These are phyloP conservation scores for Phytophthora quininea DNA, from an alignment of 352 stramenopile species.

Conservation along the genomic window DNA sequence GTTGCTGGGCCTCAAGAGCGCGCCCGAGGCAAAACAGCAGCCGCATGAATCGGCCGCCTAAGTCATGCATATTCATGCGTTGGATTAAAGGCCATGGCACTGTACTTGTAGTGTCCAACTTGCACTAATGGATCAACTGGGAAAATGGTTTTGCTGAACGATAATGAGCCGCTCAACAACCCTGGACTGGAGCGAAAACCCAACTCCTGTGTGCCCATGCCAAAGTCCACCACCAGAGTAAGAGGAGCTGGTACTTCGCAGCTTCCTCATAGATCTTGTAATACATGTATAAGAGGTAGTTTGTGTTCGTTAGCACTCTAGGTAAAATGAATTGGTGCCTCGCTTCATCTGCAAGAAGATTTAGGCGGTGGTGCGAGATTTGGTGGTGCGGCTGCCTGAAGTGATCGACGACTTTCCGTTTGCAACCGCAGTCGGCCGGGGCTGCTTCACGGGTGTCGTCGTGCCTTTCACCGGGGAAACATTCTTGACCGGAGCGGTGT, in stretches of 20 bases:
- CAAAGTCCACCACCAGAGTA: no score
- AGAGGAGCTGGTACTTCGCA: no score
- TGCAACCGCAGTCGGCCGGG: slow-evolving; percentile 13
- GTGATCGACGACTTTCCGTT: neutral
- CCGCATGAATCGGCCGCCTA: slow-evolving; percentile 19
- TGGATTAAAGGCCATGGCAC: slow-evolving; percentile 1
- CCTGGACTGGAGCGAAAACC: neutral
- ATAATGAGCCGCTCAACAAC: neutral
- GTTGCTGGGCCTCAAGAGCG: slow-evolving; percentile 16
- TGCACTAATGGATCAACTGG: slow-evolving; percentile 24
- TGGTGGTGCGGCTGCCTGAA: neutral
- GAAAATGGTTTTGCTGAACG: neutral
- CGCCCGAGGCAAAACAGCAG: slow-evolving; percentile 14
- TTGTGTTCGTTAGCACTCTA: no score
- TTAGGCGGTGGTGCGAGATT: neutral
- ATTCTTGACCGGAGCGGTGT: neutral
- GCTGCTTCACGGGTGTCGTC: neutral
- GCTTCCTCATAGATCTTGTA: no score
- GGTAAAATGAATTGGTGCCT: no score
- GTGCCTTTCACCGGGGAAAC: neutral
- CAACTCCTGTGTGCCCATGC: neutral
- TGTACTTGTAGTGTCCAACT: slow-evolving; percentile 24
- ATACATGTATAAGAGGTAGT: no score
- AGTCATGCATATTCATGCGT: slow-evolving; percentile 16
- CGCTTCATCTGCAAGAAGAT: no score